Base-by-base conservation (phyloP, 768 basidiomycete species). In the Termitomyces sp. region DNA sequence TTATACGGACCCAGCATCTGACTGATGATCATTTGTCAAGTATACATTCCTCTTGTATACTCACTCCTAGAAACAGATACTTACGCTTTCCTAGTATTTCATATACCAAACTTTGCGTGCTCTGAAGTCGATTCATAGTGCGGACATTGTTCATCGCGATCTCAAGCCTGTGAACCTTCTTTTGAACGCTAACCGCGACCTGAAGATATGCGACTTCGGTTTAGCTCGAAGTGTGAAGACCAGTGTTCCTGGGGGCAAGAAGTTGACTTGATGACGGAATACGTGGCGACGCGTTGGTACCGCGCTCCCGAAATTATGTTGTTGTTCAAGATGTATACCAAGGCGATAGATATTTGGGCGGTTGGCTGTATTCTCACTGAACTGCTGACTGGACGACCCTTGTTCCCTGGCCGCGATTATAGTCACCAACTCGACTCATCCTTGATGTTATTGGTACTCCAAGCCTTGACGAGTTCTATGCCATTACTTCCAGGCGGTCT, bases 231-330 rank as follows among this genome's bases (percentile, higher is more conserved):
- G 88, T 13, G 88, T 92, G 39, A 89, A 84, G 73, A 92, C 91
- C 3, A 89, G 91, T 7, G 89, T 91, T 69, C 88, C 89, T 27
- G 27, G 27, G 12, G 91, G 89, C 39, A 91, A 13, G 89, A 91
- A 67, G 90, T 82, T 13, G 87, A 88, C 4, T 91, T 94, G 76
- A 94, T 95, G 93, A 95, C 93, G 1, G 91, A 94, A 85, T 95
- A 95, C 68, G 97, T 99, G 46, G 96, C 97, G 4, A 98, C 97
- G 20, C 83, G 97, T 64, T 99, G 96, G 96, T 99, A 98, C 69
- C 87, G 97, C 42, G 97, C 97, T 0, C 97, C 97, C 0, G 97
- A 99, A 73, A 95, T 99, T 76, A 99, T 98, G 97, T 80, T 98
- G 55, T 97, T 94, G 13, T 98, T 98, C 83, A 96, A 97, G 72